A percentile compares a stretch with the other conserved stretches of the same genome.
Evolutionary conservation across 495 filamentous ascomycete genomes (phyloP).

Genomic region (Hypoxylon subgilvum): DNA sequence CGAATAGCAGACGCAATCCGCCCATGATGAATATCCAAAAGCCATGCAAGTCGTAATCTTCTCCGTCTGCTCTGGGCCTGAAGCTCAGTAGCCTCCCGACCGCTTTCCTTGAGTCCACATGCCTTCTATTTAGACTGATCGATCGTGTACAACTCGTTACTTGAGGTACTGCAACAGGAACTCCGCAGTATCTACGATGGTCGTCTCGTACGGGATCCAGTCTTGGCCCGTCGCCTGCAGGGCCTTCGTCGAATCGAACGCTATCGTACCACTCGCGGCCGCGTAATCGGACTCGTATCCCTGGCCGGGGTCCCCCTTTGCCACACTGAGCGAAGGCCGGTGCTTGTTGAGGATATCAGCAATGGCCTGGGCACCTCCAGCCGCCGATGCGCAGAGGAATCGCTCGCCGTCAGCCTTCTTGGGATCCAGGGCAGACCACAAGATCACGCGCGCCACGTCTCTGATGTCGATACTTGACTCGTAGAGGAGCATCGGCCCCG

Average conservation of each 20-base stretch:
- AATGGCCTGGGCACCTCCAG: constrained; percentile 37
- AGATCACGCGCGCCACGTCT: constrained; percentile 45
- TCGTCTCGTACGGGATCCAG: constrained; percentile 48
- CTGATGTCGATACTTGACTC: constrained; percentile 42
- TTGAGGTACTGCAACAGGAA: constrained; percentile 28
- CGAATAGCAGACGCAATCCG: too few relatives aligned
- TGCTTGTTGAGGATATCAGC: constrained; percentile 40
- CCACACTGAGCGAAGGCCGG: constrained; percentile 21
- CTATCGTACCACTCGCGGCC: constrained; percentile 12
- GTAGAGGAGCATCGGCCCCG: constrained; percentile 33
- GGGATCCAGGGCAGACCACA: constrained; percentile 36
- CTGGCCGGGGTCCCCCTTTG: constrained; percentile 29
- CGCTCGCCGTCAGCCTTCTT: constrained; percentile 33
- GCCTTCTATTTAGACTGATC: not conserved
- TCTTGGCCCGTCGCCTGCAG: constrained; percentile 38
- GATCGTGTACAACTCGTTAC: not conserved
- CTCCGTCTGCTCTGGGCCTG: not conserved
- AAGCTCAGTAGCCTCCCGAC: too few relatives aligned
- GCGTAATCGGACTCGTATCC: constrained; percentile 32
- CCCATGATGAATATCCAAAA: too few relatives aligned
- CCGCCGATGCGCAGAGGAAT: constrained; percentile 39
- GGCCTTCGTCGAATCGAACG: constrained; percentile 41
- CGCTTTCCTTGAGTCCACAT: not conserved
- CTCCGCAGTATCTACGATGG: constrained; percentile 45
- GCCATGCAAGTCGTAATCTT: too few relatives aligned